phyloP scores from a whole-genome alignment of 2,329 filamentous ascomycete species.

The Tolypocladium tundrense region DNA sequence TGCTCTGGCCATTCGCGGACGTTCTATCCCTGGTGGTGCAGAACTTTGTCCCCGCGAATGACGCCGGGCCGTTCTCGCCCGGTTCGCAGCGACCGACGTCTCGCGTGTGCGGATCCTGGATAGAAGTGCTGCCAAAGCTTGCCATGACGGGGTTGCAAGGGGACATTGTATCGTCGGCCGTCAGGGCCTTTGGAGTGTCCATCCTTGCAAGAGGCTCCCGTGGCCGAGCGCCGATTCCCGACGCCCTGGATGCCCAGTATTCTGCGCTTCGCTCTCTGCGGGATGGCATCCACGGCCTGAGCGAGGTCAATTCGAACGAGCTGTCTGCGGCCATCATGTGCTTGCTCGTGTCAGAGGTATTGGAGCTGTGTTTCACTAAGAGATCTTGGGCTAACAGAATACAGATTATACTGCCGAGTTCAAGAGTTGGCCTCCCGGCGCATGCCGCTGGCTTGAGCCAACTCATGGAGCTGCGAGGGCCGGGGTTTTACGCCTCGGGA shows the following conservation, averaged over 20 bases:
- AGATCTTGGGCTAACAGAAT: too few species aligned
- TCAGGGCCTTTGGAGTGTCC: slow-evolving; percentile 21
- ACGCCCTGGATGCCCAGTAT: slow-evolving; percentile 17
- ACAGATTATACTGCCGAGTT: slow-evolving; percentile 19
- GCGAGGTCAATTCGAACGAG: slow-evolving; percentile 8
- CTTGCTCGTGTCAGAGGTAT: slow-evolving; percentile 18
- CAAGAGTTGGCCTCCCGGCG: slow-evolving; percentile 11
- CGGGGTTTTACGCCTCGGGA: slow-evolving; percentile 19
- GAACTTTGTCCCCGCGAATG: slow-evolving; percentile 6
- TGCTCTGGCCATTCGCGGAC: slow-evolving; percentile 12
- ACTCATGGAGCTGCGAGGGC: slow-evolving; percentile 20
- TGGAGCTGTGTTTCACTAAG: background rate
- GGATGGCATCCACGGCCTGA: slow-evolving; percentile 2
- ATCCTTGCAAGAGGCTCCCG: slow-evolving; percentile 13
- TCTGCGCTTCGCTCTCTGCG: slow-evolving; percentile 18
- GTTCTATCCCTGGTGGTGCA: slow-evolving; percentile 14
- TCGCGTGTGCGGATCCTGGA: slow-evolving; percentile 29
- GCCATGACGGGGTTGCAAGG: slow-evolving; percentile 8
- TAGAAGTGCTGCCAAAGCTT: slow-evolving; percentile 24
- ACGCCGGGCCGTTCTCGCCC: slow-evolving; percentile 2
- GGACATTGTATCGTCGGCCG: slow-evolving; percentile 15
- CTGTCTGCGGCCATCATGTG: slow-evolving; percentile 24
- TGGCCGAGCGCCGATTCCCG: slow-evolving; percentile 11
- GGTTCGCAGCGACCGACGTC: slow-evolving; percentile 14
- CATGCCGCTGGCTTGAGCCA: slow-evolving; percentile 24